Base-by-base conservation (phyloP, 495 filamentous ascomycete species). In the Elasticomyces elasticus region DNA sequence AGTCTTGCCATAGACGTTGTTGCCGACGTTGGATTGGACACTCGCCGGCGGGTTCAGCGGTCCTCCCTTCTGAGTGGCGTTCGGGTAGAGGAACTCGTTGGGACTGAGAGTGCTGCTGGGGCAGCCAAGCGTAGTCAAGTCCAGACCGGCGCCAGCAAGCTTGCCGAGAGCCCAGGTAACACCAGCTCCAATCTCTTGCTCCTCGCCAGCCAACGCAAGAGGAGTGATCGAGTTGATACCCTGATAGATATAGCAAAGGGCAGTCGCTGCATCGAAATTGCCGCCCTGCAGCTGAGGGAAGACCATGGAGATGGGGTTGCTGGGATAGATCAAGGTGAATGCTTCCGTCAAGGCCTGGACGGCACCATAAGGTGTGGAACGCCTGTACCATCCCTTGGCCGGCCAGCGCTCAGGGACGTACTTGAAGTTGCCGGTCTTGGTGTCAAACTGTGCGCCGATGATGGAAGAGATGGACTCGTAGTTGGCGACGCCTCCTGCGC, bases 401-500 rank as follows among this genome's bases (percentile, higher is more conserved):
- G 55, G 55, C 37, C 25, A 52, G 23, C 49, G 20, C 48, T 57
- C 55, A 1, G 55, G 54, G 0, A 51, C 55, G 33, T 52, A 57
- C 10, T 46, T 20, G 49, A 45, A 57, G 5, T 57, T 10, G 37
- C 55, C 55, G 19, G 38, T 46, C 23, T 46, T 46, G 27, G 37
- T 46, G 49, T 57, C 41, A 9, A 52, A 25, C 48, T 57, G 5
- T 5, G 48, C 55, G 19, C 55, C 55, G 24, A 57, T 38, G 55
- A 57, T 57, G 17, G 49, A 52, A 17, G 38, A 46, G 49, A 57
- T 47, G 13, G 55, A 57, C 27, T 57, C 49, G 35, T 57, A 52
- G 49, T 57, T 57, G 28, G 55, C 49, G 2, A 52, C 41, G 28
- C 55, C 55, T 5, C 47, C 55, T 0, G 37, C 38, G 2, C 40